Evolutionary conservation across 768 basidiomycete species (phyloP), one percentile per base, ranked within the genome.

Genomic region (Lactarius pseudohatsudake): DNA sequence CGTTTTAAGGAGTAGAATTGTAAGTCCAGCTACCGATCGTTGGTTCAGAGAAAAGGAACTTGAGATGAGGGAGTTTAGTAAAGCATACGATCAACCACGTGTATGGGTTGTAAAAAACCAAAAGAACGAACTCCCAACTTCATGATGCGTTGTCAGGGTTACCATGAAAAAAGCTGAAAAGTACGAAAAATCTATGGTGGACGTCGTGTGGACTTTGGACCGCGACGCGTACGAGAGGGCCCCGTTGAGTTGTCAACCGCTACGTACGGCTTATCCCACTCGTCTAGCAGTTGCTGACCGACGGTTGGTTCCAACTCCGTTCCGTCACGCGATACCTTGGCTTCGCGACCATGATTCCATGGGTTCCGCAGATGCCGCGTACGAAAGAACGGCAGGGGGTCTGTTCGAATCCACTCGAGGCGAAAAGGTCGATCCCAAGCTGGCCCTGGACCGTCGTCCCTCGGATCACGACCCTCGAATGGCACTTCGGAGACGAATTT

Each of bases 301-400:
- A 92, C 84, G 1, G 72, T 72, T 2, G 95, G 94, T 74, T 98
- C 96, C 22, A 98, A 75, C 74, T 98, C 96, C 1, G 95, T 97
- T 20, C 96, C 96, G 74, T 96, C 93, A 57, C 92, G 81, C 15
- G 91, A 94, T 9, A 92, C 86, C 79, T 92, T 90, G 55, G 92
- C 82, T 72, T 91, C 88, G 59, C 85, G 79, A 65, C 90, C 91
- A 70, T 92, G 86, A 71, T 98, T 98, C 94, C 95, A 98, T 2
- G 90, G 89, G 74, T 98, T 98, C 50, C 92, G 86, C 60, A 97
- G 76, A 73, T 94, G 90, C 32, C 88, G 83, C 40, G 90, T 90
- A 55, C 85, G 85, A 68, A 81, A 77, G 76, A 98, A 98, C 0
- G 92, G 86, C 3, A 98, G 75, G 2, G 82, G 81, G 15, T 84